Evolutionary conservation across 768 basidiomycete genomes (phyloP).

Genomic region (Gymnopilus dilepis): DNA sequence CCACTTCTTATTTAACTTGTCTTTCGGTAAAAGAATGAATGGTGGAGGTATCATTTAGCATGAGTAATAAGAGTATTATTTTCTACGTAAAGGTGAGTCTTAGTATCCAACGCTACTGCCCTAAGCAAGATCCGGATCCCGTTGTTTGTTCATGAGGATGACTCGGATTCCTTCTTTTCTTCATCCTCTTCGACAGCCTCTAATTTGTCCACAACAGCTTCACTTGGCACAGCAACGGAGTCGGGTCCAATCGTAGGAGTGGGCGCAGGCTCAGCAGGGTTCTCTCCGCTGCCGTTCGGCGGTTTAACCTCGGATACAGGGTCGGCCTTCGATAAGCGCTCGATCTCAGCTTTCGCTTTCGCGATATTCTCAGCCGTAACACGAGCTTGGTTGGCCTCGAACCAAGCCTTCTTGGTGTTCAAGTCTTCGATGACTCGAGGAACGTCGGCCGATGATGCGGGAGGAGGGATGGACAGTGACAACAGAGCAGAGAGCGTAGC

Average conservation of each 20-base stretch:
- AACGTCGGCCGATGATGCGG: conserved; percentile 75
- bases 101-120: conserved; percentile 11
- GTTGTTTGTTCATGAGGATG: conserved; percentile 2
- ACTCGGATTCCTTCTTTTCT: conserved; percentile 23
- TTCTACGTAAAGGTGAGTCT: conserved; percentile 4
- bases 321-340: conserved; percentile 57
- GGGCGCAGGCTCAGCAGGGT: conserved; percentile 49
- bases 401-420: conserved; percentile 95
- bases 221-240: conserved; percentile 40
- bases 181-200: conserved; percentile 42
- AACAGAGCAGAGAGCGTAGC: conserved; percentile 89
- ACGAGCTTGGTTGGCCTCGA: conserved; percentile 86
- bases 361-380: conserved; percentile 80
- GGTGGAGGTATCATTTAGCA: conserved; percentile 20
- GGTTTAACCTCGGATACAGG: conserved; percentile 35
- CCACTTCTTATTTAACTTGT: conserved; percentile 35
- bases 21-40: conserved; percentile 12
- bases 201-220: conserved; percentile 47
- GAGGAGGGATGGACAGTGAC: conserved; percentile 88
- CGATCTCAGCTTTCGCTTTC: conserved; percentile 79
- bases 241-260: conserved; percentile 43
- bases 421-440: conserved; percentile 88
- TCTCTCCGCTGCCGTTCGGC: conserved; percentile 45
- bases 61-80: conserved; percentile 13
- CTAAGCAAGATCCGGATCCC: background rate